Evolutionary conservation across 148 eudicot genomes (phyloP), one percentile per base, ranked within the genome.

Genomic region (Camellia sinensis): DNA sequence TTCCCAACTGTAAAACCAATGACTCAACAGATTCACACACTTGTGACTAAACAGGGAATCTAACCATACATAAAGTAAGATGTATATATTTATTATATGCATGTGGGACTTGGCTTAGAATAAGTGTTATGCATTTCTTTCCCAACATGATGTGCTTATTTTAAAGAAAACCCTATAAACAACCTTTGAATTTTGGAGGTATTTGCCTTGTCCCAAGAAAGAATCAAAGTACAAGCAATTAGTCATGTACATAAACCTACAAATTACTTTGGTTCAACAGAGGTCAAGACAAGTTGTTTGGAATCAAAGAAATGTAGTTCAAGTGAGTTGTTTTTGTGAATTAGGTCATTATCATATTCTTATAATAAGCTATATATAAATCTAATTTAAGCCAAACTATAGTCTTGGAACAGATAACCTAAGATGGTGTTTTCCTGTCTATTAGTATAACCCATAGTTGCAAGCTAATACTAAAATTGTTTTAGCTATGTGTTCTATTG

Each of bases 391-490:
- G 43, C 41, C 21, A 80, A 29, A 21, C 48, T 18, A 29, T 52
- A 53, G 77, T 80, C 79, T 37, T 54, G 71, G 45, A 79, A 50
- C 82, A 81, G 81, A 79, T 79, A 79, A 83, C 81, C 84, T 80
- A 83, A 82, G 85, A 79, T 79, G 73, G 73, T 52, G 9, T 59
- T 74, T 61, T 66, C 78, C 12, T 48, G 65, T 44, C 14, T 3
- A 74, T 65, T 82, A 72, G 76, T 73, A 41, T 67, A 79, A 83
- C 66, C 73, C 75, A 37, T 54, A 14, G 50, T 78, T 63, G 77
- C 76, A 70, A 72, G 77, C 63, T 80, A 50, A 50, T 17, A 8
- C 13, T 46, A n/a, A 13, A 63, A 7, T 11, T 22, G 46, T 48
- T 64, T 76, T 19, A 48, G 29, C 46, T 37, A 56, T 74, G 15